A percentile compares a stretch with the other conserved stretches of the same genome.
Evolutionary conservation across 805 yeast species (phyloP).

Genomic region (Cyberlindnera veronae): DNA sequence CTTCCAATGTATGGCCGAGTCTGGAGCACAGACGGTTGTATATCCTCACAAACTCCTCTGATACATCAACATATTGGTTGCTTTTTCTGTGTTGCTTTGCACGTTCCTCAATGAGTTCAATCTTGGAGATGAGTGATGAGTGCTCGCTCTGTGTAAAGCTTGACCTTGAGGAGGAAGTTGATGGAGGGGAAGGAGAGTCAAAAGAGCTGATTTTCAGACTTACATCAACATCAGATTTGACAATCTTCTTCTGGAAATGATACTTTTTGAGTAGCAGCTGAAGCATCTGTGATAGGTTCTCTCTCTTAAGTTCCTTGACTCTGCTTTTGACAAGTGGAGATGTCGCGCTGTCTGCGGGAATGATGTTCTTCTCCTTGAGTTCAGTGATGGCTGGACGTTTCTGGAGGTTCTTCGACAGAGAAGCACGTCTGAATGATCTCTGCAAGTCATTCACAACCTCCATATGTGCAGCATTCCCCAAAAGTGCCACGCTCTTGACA

Average conservation of each 20-base stretch:
- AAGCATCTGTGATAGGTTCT: slow-evolving; percentile 19
- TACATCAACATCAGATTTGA: slow-evolving; percentile 1
- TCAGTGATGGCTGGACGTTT: slow-evolving; percentile 21
- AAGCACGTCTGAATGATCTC: slow-evolving; percentile 20
- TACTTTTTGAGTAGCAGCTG: slow-evolving; percentile 15
- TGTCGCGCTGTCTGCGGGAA: slow-evolving; percentile 7
- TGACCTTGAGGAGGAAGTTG: not conserved
- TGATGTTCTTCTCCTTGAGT: slow-evolving; percentile 20
- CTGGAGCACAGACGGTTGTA: slow-evolving; percentile 9
- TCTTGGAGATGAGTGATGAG: slow-evolving; percentile 4
- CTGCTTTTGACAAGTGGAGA: slow-evolving; percentile 9
- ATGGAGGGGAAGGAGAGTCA: not conserved
- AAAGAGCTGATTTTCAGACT: not conserved
- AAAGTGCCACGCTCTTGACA: slow-evolving; percentile 5
- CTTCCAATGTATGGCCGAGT: not conserved
- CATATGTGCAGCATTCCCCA: slow-evolving; percentile 6
- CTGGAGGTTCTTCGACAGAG: slow-evolving; percentile 17
- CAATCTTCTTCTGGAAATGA: slow-evolving; percentile 15
- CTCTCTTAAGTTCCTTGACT: slow-evolving; percentile 13
- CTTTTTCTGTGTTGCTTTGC: not conserved
- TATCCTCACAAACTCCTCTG: slow-evolving; percentile 13
- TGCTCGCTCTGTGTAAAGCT: slow-evolving; percentile 1
- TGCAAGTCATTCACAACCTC: slow-evolving; percentile 9
- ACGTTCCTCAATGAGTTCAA: slow-evolving; percentile 5
- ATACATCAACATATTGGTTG: slow-evolving; percentile 1